A percentile compares a stretch with the other conserved stretches of the same genome.
phyloP scores from a whole-genome alignment of 2,329 filamentous ascomycete genomes.

The Penicillium psychrosexuale region DNA sequence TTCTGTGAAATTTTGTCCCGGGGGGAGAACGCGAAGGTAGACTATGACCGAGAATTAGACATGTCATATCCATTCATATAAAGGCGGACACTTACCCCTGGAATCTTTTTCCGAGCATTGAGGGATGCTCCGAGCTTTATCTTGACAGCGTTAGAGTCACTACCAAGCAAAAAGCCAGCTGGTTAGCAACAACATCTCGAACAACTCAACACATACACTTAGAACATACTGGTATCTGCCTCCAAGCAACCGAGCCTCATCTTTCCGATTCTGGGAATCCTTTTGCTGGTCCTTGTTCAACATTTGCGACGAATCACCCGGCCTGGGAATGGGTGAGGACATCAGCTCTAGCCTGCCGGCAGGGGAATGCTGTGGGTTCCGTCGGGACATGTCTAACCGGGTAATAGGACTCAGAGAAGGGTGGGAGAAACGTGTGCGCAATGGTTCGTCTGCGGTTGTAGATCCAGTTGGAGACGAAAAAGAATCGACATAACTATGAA shows the following conservation, averaged over 20 bases:
- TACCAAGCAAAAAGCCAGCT: constrained; percentile 5
- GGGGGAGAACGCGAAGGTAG: constrained; percentile 23
- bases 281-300: constrained; percentile 8
- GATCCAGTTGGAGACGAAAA: constrained; percentile 8
- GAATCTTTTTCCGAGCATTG: constrained; percentile 18
- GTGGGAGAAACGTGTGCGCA: constrained; percentile 10
- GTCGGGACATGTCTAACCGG: constrained; percentile 15
- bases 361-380: neutral
- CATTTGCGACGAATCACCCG: constrained; percentile 18
- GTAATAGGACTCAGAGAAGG: constrained; percentile 10
- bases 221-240: constrained; percentile 13
- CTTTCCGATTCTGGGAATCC: constrained; percentile 13
- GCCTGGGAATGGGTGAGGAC: constrained; percentile 1
- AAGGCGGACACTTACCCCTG: constrained; percentile 16
- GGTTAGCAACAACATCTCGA: neutral
- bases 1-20: constrained; percentile 25
- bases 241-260: constrained; percentile 23
- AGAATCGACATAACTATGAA: constrained; percentile 22
- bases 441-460: constrained; percentile 11
- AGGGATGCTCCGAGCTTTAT: constrained; percentile 31
- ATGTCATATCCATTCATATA: neutral
- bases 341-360: constrained; percentile 15
- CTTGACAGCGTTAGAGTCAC: constrained; percentile 21
- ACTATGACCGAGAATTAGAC: constrained; percentile 9
- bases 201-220: neutral